Base-by-base conservation (phyloP, 805 yeast genomes). In the Wickerhamiella galacta region DNA sequence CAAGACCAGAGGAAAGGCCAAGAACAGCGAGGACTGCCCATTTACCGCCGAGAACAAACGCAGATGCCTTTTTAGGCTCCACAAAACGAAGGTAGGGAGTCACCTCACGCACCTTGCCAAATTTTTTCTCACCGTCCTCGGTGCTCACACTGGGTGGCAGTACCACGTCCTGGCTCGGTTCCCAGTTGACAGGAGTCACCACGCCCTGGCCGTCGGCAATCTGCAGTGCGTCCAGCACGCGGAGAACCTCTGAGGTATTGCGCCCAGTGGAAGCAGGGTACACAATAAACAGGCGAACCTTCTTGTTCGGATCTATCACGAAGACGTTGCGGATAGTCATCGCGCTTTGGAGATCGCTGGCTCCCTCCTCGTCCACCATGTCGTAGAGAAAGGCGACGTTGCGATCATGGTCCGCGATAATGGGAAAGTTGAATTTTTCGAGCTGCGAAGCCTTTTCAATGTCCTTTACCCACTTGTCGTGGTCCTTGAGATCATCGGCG, bases 181-280 rank as follows among this genome's bases (percentile, higher is more conserved):
- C 66, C 95, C 95, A 83, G 70, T 85, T 72, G 53, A 80, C 78
- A 39, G 94, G 94, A 28, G 95, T 83, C 40, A 80, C 90, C 44
- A 83, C 69, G 51, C 87, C 80, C 59, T 70, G 63, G 53, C 69
- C 66, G 59, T 85, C 95, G 47, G 49, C 37, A 43, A 70, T 60
- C 64, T 82, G 94, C 56, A 83, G 64, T 34, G 93, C 78, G 55
- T 81, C 94, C 43, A 83, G 61, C 36, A 78, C 93, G 63, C 95
- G 77, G 57, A 85, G 66, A 23, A 83, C 87, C 66, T 83, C 95
- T 37, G 79, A 70, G 40, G 93, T 70, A 73, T 85, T 83, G 68
- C 95, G 78, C 55, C 95, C 95, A 40, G 80, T 74, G 29, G 93
- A 76, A 39, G 95, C 90, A 37, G 95, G 95, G 66, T 83, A 83